phyloP scores from a whole-genome alignment of 2,329 filamentous ascomycete species.

The Exophiala bonariae region DNA sequence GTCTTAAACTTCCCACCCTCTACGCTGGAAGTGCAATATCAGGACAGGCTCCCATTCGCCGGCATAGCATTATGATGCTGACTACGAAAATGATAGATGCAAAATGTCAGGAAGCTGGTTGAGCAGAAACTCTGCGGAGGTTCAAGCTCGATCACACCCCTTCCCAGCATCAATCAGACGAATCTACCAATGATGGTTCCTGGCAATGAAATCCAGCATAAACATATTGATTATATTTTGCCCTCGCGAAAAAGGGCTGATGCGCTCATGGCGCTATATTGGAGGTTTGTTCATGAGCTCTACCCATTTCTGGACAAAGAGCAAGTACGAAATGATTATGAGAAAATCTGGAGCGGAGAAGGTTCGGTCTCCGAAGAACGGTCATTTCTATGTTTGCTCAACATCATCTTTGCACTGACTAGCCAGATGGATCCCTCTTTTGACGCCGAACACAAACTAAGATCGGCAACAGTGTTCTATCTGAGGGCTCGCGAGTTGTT shows the following conservation, averaged over 20 bases:
- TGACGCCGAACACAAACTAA: constrained; percentile 41
- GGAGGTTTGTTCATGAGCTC: constrained; percentile 47
- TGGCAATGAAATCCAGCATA: constrained; percentile 27
- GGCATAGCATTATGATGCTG: too few species aligned
- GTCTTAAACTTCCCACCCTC: too few species aligned
- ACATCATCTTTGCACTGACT: constrained; percentile 49
- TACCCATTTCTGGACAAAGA: constrained; percentile 47
- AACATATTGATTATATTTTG: constrained; percentile 38
- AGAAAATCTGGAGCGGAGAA: constrained; percentile 42
- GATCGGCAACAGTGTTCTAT: constrained; percentile 44
- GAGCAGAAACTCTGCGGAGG: constrained; percentile 23
- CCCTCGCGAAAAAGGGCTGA: constrained; percentile 49
- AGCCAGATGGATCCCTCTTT: constrained; percentile 46
- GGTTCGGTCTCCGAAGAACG: constrained; percentile 40
- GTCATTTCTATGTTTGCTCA: constrained; percentile 47
- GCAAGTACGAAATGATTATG: constrained; percentile 41
- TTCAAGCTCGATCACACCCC: constrained; percentile 38
- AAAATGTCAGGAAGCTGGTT: constrained; percentile 40
- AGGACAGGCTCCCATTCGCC: too few species aligned
- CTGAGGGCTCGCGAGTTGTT: constrained; percentile 44
- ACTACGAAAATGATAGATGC: constrained; percentile 29
- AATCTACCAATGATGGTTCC: constrained; percentile 17
- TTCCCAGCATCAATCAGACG: constrained; percentile 22
- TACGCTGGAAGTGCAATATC: too few species aligned
- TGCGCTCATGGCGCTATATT: constrained; percentile 47